Base-by-base conservation (phyloP, 2,329 filamentous ascomycete species). In the Fusarium pseudonygamai region DNA sequence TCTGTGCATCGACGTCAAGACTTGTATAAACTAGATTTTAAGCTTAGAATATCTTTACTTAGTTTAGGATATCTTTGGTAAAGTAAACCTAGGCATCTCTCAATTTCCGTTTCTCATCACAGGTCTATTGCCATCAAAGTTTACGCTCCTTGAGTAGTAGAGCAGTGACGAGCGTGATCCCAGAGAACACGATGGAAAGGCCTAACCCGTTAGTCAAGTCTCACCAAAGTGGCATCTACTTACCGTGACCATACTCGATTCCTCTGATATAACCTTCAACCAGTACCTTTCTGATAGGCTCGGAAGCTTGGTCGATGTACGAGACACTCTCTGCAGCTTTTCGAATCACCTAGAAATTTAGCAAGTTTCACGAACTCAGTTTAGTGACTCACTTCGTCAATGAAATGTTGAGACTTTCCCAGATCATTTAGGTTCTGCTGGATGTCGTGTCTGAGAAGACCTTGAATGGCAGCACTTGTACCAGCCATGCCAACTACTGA, bases 401-500 rank as follows among this genome's bases (percentile, higher is more conserved):
- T 74, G 0, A 42, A 37, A 1, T 36, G 32, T 9, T 57, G 40
- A 7, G 67, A 64, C 61, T 69, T 72, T 39, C 73, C 74, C 5
- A 73, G 64, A 16, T 46, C 34, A 4, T 34, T 10, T 24, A 76
- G 30, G 9, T 61, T 64, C 4, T 69, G 6, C 15, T 73, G 62
- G 1, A 76, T 70, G 6, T 68, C 52, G 9, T 64, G 47, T 22
- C 69, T 67, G 9, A 73, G 37, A 16, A 70, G 28, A 0, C 60
- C 69, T 20, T 73, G 69, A 28, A 74, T 82, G 1, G 79, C 78
- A 4, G 83, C 82, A 53, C 83, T 84, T 0, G 81, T 79, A n/a
- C 78, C 75, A 0, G 83, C 80, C 12, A 85, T 74, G 1, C 84
- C 84, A 8, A 84, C 64, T 2, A 85, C 82, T 4, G 79, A 55